A percentile compares a stretch with the other conserved stretches of the same genome.
Evolutionary conservation across 306 rosid species (phyloP).

Genomic region (Quercus wislizeni): DNA sequence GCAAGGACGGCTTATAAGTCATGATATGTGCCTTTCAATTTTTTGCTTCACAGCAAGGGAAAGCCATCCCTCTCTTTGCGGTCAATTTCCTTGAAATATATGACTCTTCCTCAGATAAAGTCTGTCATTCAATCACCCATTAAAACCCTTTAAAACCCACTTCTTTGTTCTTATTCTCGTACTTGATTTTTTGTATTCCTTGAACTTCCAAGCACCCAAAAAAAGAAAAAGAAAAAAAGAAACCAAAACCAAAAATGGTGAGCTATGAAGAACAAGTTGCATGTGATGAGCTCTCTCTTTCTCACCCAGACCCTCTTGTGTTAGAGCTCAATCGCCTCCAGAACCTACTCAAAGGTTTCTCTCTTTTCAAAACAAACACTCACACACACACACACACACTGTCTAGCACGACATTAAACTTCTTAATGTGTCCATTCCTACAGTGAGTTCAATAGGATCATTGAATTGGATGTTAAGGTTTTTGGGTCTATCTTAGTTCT

Average conservation of each 20-base stretch:
- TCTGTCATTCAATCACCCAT: neutral
- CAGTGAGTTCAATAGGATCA: neutral
- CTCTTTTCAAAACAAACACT: neutral
- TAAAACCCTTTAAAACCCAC: conserved; percentile 7
- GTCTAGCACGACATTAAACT: neutral
- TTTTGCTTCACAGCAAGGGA: conserved; percentile 49
- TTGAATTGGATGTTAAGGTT: neutral
- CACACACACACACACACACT: neutral
- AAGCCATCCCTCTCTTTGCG: conserved; percentile 46
- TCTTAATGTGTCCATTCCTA: neutral
- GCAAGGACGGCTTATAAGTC: conserved; percentile 42
- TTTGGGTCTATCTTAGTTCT: neutral
- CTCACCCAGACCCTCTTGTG: conserved; percentile 52
- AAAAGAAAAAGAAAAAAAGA: neutral
- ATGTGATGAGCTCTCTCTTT: conserved; percentile 48
- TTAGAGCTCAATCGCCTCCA: conserved; percentile 74
- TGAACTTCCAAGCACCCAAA: conserved; percentile 2
- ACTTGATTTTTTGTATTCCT: conserved; percentile 2
- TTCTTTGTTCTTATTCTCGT: conserved; percentile 12
- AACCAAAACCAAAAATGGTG: conserved; percentile 41
- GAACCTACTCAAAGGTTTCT: conserved; percentile 66
- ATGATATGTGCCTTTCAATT: conserved; percentile 20
- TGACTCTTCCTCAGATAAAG: conserved; percentile 35
- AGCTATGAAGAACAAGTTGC: conserved; percentile 46
- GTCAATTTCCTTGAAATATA: conserved; percentile 55